Evolutionary conservation across 495 filamentous ascomycete genomes (phyloP).

Genomic region (Aspergillus homomorphus): DNA sequence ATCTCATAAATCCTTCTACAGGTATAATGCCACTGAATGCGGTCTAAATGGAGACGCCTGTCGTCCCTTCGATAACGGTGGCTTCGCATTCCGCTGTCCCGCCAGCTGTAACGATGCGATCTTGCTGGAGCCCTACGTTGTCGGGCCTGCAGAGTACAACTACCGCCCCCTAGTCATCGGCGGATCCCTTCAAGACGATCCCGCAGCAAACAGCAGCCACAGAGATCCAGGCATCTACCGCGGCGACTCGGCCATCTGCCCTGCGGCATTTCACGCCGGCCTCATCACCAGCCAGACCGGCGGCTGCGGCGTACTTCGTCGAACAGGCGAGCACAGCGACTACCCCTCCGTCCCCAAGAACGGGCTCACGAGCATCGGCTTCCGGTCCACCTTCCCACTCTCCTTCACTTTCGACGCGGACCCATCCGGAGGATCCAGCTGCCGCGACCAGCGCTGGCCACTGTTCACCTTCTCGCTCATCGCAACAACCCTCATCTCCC

Average conservation of each 20-base stretch:
- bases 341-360: conserved; percentile 52
- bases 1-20: conserved; percentile 6
- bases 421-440: conserved; percentile 27
- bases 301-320: conserved; percentile 68
- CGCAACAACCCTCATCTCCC: conserved; percentile 60
- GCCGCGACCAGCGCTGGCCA: conserved; percentile 66
- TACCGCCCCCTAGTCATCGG: conserved; percentile 69
- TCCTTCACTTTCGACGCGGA: conserved; percentile 57
- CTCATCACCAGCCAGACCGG: conserved; percentile 60
- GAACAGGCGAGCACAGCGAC: conserved; percentile 56
- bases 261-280: conserved; percentile 71
- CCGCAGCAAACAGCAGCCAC: not conserved
- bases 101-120: conserved; percentile 60
- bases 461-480: conserved; percentile 62
- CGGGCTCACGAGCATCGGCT: conserved; percentile 62
- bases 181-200: conserved; percentile 48
- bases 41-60: conserved; percentile 70
- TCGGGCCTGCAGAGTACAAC: conserved; percentile 63
- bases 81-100: conserved; percentile 72
- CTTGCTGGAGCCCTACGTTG: conserved; percentile 65
- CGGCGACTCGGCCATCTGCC: conserved; percentile 75
- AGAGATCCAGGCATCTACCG: conserved; percentile 55
- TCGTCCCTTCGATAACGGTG: conserved; percentile 64
- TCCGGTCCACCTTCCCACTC: conserved; percentile 67
- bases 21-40: conserved; percentile 55